Evolutionary conservation across 2,329 filamentous ascomycete species (phyloP).

Genomic region (Verticillium tricorpus): DNA sequence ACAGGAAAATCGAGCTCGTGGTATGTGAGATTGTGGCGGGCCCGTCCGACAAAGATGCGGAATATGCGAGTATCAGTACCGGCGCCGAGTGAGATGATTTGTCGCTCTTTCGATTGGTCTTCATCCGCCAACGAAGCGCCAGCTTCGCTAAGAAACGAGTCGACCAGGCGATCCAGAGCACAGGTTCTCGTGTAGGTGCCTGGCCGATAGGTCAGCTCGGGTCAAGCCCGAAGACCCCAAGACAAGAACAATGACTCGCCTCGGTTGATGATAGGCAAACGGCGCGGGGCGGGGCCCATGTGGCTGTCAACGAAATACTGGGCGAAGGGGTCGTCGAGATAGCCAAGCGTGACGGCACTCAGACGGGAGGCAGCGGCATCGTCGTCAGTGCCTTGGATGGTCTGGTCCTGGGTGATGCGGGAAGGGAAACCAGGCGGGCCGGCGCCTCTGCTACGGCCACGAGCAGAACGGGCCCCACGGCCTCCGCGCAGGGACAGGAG

Average conservation of each 20-base stretch:
- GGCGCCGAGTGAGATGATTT: slow-evolving; percentile 89
- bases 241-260: slow-evolving; percentile 48
- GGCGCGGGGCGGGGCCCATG: slow-evolving; percentile 47
- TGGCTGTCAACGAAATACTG: slow-evolving; percentile 56
- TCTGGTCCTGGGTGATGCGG: slow-evolving; percentile 56
- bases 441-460: slow-evolving; percentile 28
- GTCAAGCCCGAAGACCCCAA: not conserved
- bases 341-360: slow-evolving; percentile 82
- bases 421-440: slow-evolving; percentile 17
- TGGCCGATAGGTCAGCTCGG: slow-evolving; percentile 28
- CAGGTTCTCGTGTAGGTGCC: slow-evolving; percentile 90
- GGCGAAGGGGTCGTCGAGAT: slow-evolving; percentile 79
- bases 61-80: slow-evolving; percentile 91
- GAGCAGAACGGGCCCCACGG: slow-evolving; percentile 35
- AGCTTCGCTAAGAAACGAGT: slow-evolving; percentile 57
- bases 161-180: slow-evolving; percentile 74
- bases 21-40: slow-evolving; percentile 55
- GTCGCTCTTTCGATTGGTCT: slow-evolving; percentile 29
- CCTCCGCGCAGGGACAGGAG: slow-evolving; percentile 53
- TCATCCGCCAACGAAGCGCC: not conserved
- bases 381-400: slow-evolving; percentile 84
- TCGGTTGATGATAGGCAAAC: slow-evolving; percentile 91
- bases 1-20: slow-evolving; percentile 88
- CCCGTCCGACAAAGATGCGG: slow-evolving; percentile 55
- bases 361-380: slow-evolving; percentile 86